Evolutionary conservation across 805 yeast species (phyloP), one percentile per base, ranked within the genome.

Genomic region (Kodamaea restingae): DNA sequence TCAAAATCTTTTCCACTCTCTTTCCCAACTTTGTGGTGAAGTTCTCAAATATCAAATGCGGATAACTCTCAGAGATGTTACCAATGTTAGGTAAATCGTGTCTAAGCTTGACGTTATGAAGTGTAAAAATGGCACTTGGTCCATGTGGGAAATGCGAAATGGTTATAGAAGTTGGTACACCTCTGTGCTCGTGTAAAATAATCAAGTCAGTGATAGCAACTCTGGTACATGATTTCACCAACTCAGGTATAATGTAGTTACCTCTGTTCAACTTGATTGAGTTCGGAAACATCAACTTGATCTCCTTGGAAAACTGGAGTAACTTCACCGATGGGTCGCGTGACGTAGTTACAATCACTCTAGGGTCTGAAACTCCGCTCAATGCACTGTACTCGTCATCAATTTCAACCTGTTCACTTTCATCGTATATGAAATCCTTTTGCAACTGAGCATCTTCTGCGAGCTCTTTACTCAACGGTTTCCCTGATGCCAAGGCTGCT

Each of bases 121-220:
- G 68, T 8, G 97, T 86, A 71, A 93, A 93, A 33, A 85, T 82
- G 24, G 93, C 95, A 2, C 97, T 85, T 14, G 98, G 99, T 0
- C 99, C 99, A 58, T 93, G 96, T 3, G 98, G 99, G 60, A 93
- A 85, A 69, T 93, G 99, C 24, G 93, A 82, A 18, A 93, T 67
- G 1, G 98, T 91, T 43, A 93, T 55, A 1, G 96, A 86, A 0
- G 96, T 90, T 38, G 99, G 99, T 0, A 87, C 91, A 76, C 99
- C 99, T 64, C 99, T 76, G 63, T 93, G 98, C 59, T 93, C 99
- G 59, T 93, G 98, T 15, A 93, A 65, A 3, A 93, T 74, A 17
- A 93, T 70, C 49, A 93, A 65, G 59, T 93, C 99, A 1, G 93
- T 82, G 7, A 91, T 79, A 12, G 84, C 85, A 0, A 91, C 80